Conservation (phyloP, 2,329 filamentous ascomycete species). For the Neopestalotiopsis clavispora region DNA sequence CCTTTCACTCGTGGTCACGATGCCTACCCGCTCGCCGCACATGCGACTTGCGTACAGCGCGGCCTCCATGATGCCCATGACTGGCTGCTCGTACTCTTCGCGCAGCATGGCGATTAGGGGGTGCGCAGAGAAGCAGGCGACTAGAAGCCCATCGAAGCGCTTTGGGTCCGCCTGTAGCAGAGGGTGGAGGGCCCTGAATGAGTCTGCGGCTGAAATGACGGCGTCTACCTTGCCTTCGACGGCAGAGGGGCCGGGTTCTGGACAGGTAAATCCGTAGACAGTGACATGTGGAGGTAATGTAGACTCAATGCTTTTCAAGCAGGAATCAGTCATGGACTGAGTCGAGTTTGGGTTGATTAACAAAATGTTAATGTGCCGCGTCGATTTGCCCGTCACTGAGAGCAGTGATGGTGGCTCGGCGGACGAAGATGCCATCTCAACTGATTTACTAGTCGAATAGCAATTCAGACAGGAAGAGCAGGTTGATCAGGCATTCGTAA, state of each 20-base stretch:
- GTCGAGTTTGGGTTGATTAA: conserved; percentile 69
- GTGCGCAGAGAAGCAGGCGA: conserved; percentile 55
- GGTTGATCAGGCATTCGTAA: too few species aligned
- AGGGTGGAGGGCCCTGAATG: conserved; percentile 48
- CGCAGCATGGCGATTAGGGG: conserved; percentile 50
- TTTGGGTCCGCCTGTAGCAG: conserved; percentile 34
- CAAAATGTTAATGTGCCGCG: conserved; percentile 46
- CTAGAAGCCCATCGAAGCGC: conserved; percentile 51
- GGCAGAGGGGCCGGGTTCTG: conserved; percentile 51
- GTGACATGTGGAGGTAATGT: conserved; percentile 52
- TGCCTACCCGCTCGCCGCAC: conserved; percentile 50
- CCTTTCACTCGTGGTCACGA: conserved; percentile 45
- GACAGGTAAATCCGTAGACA: conserved; percentile 55
- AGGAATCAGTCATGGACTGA: conserved; percentile 59
- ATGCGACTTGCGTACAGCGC: conserved; percentile 45
- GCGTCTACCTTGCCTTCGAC: conserved; percentile 56
- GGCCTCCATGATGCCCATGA: conserved; percentile 57
- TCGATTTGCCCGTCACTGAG: conserved; percentile 22
- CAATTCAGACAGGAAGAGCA: too few species aligned
- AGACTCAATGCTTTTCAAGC: conserved; percentile 45
- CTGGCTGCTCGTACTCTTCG: conserved; percentile 48
- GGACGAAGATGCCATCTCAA: too few species aligned
- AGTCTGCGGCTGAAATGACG: conserved; percentile 53
- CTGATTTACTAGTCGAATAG: too few species aligned
- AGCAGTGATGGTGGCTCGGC: not conserved